Evolutionary conservation across 2,329 filamentous ascomycete genomes (phyloP).

Genomic region (Ophiognomonia clavigignenti-juglandacearum): DNA sequence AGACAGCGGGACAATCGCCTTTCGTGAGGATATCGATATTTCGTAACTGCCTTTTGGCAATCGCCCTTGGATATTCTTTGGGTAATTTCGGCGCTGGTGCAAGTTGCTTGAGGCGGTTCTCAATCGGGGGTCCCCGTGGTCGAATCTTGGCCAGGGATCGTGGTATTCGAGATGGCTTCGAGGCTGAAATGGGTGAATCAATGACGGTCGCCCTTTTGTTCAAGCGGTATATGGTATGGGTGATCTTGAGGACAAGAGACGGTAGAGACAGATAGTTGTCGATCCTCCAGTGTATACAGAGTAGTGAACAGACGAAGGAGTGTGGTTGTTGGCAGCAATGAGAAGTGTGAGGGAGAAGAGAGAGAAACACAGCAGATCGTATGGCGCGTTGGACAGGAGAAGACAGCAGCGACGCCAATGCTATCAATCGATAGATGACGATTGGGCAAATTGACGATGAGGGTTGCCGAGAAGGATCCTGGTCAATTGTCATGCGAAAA

Average conservation of each 20-base stretch:
- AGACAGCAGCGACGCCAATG: neutral
- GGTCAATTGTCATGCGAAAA: no score
- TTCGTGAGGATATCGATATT: no score
- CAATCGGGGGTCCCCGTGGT: no score
- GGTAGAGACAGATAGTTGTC: no score
- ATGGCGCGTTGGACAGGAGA: neutral
- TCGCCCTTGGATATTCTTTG: no score
- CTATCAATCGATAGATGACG: neutral
- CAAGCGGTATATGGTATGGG: slow-evolving; percentile 5
- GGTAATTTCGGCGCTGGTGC: no score
- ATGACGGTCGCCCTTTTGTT: neutral
- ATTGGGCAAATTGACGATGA: slow-evolving; percentile 3
- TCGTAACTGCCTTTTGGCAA: no score
- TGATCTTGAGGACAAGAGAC: slow-evolving; percentile 10
- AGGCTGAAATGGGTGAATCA: neutral
- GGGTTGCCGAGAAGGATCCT: neutral
- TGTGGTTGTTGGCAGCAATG: no score
- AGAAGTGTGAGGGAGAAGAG: neutral
- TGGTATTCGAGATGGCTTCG: neutral
- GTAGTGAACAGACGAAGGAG: no score
- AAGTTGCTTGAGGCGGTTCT: no score
- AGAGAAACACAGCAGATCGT: neutral
- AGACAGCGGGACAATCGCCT: no score
- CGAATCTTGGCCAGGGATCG: neutral
- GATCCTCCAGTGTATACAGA: no score